Evolutionary conservation across 495 filamentous ascomycete genomes (phyloP), one percentile per base, ranked within the genome.

Genomic region (Penicillium herquei): DNA sequence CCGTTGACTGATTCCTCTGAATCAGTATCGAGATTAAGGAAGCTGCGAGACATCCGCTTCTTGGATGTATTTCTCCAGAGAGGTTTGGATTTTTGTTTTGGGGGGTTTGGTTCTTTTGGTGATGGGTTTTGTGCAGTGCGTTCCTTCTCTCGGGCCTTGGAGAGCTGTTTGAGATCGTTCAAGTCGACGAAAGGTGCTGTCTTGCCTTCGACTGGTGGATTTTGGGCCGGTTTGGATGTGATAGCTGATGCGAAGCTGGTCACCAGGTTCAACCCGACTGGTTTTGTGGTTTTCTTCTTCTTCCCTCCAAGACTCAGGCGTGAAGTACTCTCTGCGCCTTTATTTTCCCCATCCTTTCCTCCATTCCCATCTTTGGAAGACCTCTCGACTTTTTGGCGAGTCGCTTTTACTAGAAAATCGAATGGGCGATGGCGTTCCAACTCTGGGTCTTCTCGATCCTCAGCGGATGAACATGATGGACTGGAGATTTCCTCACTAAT

Each of bases 231-330:
- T 33, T 61, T 56, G 0, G 66, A 47, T 33, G 63, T 44, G 17
- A 53, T 41, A 2, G 71, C 35, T 13, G 58, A 59, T 3, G 71
- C 69, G 44, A 80, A 75, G 45, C 78, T 70, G 5, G 88, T 90
- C 8, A 88, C 78, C 5, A 92, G 60, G 58, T 81, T 89, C 64
- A 91, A 77, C 3, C 86, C 87, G 3, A 70, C 52, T 10, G 81
- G 82, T 61, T 70, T 68, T 34, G 74, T 77, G 37, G 58, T 63
- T 57, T 67, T 67, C 33, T 81, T 86, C 55, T 81, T 81, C 57
- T 68, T 72, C 26, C 64, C 63, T 5, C 59, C 49, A 32, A 65
- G 49, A 34, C 57, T 59, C 12, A 57, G 35, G 30, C 54, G 51
- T 30, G 57, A 55, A 18, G n/a, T 37, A 11, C 46, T 21, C 18